A percentile compares a stretch with the other conserved stretches of the same genome.
These are phyloP conservation scores for Sphenostylis stenocarpa DNA, from an alignment of 306 rosid genomes.

Conservation along the genomic window DNA sequence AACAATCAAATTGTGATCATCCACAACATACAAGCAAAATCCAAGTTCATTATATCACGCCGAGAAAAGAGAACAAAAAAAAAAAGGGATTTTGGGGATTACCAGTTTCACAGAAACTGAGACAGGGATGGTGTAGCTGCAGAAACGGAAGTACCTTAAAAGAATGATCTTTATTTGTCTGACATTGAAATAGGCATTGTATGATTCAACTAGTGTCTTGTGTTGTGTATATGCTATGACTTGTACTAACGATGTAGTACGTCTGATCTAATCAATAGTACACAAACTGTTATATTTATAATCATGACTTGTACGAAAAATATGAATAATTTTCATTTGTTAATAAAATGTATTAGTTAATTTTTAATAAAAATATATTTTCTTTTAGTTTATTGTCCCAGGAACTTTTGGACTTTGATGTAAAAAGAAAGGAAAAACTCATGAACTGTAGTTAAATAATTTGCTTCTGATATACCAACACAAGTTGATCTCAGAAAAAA, in stretches of 20 bases:
- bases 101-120: neutral
- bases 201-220: neutral
- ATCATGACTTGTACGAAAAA: neutral
- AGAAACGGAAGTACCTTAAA: neutral
- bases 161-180: neutral
- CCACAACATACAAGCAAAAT: neutral
- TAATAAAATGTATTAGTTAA: neutral
- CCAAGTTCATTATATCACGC: neutral
- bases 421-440: neutral
- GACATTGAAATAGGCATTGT: neutral
- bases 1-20: neutral
- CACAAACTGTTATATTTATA: neutral
- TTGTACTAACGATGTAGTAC: constrained; percentile 31
- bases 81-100: neutral
- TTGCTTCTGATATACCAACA: neutral
- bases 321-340: neutral
- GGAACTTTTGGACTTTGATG: neutral
- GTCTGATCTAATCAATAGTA: constrained; percentile 17
- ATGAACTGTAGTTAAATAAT: neutral
- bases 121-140: neutral
- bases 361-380: neutral
- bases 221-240: neutral
- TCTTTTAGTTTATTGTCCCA: neutral
- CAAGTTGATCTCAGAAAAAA: neutral
- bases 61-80: neutral